phyloP scores from a whole-genome alignment of 2,329 filamentous ascomycete genomes.

The Neoarthrinium moseri region DNA sequence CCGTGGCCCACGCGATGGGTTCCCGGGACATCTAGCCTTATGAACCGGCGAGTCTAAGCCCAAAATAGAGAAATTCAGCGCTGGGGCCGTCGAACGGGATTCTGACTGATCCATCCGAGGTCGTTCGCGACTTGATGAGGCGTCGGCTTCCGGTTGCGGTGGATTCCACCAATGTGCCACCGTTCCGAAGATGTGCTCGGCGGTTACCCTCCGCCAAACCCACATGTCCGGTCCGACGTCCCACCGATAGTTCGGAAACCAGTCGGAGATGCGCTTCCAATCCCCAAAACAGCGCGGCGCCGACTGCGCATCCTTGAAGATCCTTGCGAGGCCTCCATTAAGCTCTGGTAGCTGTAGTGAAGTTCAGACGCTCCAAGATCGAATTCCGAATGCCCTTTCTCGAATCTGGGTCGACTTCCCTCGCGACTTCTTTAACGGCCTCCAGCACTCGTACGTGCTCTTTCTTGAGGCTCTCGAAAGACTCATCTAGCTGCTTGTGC shows the following conservation, averaged over 20 bases:
- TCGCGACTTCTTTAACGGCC: constrained; percentile 31
- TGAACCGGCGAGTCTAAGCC: too few relatives aligned
- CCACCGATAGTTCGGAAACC: background rate
- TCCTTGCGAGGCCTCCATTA: background rate
- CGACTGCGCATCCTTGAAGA: too few relatives aligned
- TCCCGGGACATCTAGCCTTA: background rate
- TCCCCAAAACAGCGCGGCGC: too few relatives aligned
- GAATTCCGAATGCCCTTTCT: constrained; percentile 24
- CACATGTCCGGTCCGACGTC: background rate
- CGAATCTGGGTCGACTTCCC: constrained; percentile 26
- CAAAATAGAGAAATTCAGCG: too few relatives aligned
- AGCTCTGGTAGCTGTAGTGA: background rate
- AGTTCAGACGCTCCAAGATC: constrained; percentile 21
- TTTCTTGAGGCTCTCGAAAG: constrained; percentile 57
- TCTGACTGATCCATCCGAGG: too few relatives aligned
- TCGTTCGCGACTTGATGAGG: background rate
- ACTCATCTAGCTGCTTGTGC: constrained; percentile 64
- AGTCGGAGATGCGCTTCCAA: too few relatives aligned
- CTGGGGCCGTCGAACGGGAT: too few relatives aligned
- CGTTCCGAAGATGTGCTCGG: background rate
- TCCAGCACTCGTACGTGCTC: constrained; percentile 50
- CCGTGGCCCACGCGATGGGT: too few relatives aligned
- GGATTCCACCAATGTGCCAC: constrained; percentile 3
- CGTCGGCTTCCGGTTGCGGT: background rate
- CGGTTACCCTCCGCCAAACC: background rate